A percentile compares a stretch with the other conserved stretches of the same genome.
Evolutionary conservation across 176 grass and related monocot genomes (phyloP).

Genomic region (Thinopyrum elongatum): DNA sequence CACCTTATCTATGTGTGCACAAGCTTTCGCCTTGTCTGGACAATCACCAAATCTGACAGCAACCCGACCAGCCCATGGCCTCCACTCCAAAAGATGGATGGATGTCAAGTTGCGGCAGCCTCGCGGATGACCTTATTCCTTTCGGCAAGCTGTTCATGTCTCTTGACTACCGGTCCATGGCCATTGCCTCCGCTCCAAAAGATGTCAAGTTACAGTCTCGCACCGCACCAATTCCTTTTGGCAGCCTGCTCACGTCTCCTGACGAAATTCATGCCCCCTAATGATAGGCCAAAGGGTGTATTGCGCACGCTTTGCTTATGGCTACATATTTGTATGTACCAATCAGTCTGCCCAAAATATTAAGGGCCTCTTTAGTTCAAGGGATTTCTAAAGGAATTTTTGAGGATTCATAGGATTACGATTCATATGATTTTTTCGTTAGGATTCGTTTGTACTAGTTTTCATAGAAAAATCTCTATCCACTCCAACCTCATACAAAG

Average conservation of each 20-base stretch:
- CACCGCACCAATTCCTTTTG: constrained; percentile 27
- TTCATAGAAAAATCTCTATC: no score
- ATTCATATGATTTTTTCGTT: no score
- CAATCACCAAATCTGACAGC: constrained; percentile 55
- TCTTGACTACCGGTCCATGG: constrained; percentile 7
- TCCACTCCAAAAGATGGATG: constrained; percentile 18
- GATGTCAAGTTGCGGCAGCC: constrained; percentile 27
- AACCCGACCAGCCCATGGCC: constrained; percentile 20
- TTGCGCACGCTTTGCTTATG: background rate
- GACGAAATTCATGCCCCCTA: background rate
- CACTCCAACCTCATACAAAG: no score
- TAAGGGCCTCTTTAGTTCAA: no score
- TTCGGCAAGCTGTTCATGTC: constrained; percentile 28
- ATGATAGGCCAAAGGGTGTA: constrained; percentile 24
- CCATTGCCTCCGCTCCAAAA: constrained; percentile 11
- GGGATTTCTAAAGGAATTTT: no score
- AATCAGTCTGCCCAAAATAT: no score
- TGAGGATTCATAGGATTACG: no score
- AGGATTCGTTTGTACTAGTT: no score
- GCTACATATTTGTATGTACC: no score
- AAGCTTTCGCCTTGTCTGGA: constrained; percentile 33
- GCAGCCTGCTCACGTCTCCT: constrained; percentile 18
- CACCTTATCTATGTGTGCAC: constrained; percentile 51
- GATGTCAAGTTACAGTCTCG: constrained; percentile 29
- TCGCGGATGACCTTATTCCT: constrained; percentile 24